Evolutionary conservation across 208 protist genomes (phyloP).

Genomic region (Trypanosoma lewisi): DNA sequence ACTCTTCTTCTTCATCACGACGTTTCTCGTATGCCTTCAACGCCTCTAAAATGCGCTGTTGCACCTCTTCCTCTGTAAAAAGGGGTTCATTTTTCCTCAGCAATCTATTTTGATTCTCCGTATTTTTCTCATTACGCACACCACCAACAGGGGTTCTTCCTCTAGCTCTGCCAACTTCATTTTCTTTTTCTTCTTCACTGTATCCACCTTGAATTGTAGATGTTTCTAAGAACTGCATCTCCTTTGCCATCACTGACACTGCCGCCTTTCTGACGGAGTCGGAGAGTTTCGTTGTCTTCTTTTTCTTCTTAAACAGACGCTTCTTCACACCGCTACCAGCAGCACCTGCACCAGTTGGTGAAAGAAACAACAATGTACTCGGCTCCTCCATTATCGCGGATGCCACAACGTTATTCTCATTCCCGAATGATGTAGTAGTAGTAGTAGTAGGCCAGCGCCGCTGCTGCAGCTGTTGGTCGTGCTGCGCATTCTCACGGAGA

Average conservation of each 20-base stretch:
- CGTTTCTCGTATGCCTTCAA: conserved; percentile 55
- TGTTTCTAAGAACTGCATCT: not conserved
- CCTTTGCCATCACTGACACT: not conserved
- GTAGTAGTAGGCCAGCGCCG: not conserved
- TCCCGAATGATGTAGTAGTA: too few relatives aligned
- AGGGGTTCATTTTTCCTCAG: conserved; percentile 19
- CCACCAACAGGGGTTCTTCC: not conserved
- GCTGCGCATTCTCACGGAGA: not conserved
- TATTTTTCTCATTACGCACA: not conserved
- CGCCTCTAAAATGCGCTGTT: conserved; percentile 26
- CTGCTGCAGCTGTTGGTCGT: not conserved
- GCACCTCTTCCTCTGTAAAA: conserved; percentile 43
- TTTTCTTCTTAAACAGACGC: conserved; percentile 26
- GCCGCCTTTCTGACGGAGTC: conserved; percentile 11
- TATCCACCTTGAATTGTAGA: not conserved
- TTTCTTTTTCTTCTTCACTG: not conserved
- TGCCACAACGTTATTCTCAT: not conserved
- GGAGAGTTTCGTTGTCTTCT: conserved; percentile 13
- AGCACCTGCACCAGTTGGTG: conserved; percentile 21
- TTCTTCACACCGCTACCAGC: conserved; percentile 21
- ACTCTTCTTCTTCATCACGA: conserved; percentile 71
- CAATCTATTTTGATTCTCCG: not conserved
- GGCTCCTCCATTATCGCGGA: conserved; percentile 34
- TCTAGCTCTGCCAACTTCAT: not conserved
- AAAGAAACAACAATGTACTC: conserved; percentile 65